Evolutionary conservation across 805 yeast genomes (phyloP).

Genomic region (Tetrapisispora nanseiensis): DNA sequence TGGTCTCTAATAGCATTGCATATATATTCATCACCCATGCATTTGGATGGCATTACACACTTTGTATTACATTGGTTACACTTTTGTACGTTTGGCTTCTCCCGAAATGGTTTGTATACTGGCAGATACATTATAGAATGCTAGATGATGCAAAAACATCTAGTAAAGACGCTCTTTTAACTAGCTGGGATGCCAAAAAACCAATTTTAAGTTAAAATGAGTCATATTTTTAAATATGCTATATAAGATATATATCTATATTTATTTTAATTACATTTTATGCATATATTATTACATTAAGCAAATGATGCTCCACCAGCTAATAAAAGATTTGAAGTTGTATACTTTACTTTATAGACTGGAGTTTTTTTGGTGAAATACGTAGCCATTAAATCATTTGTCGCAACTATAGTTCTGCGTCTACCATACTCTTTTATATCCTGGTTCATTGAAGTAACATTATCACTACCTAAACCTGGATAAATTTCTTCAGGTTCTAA

Average conservation of each 20-base stretch:
- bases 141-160: constrained; percentile 7
- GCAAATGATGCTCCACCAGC: constrained; percentile 72
- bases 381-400: constrained; percentile 88
- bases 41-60: constrained; percentile 18
- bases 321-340: constrained; percentile 78
- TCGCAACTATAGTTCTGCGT: constrained; percentile 63
- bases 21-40: constrained; percentile 16
- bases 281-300: constrained; percentile 1
- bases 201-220: constrained; percentile 9
- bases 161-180: background rate
- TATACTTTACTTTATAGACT: constrained; percentile 85
- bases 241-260: background rate
- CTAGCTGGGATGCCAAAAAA: constrained; percentile 15
- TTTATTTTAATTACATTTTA: background rate
- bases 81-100: constrained; percentile 14
- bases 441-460: constrained; percentile 24
- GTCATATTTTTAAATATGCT: background rate
- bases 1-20: constrained; percentile 16
- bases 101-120: constrained; percentile 24
- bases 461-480: constrained; percentile 30
- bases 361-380: constrained; percentile 91
- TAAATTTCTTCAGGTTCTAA: constrained; percentile 65
- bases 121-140: constrained; percentile 23
- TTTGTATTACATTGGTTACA: constrained; percentile 12
- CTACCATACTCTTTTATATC: constrained; percentile 41